Base-by-base conservation (phyloP, 164 flowering plant species). In the Kingdonia uniflora region DNA sequence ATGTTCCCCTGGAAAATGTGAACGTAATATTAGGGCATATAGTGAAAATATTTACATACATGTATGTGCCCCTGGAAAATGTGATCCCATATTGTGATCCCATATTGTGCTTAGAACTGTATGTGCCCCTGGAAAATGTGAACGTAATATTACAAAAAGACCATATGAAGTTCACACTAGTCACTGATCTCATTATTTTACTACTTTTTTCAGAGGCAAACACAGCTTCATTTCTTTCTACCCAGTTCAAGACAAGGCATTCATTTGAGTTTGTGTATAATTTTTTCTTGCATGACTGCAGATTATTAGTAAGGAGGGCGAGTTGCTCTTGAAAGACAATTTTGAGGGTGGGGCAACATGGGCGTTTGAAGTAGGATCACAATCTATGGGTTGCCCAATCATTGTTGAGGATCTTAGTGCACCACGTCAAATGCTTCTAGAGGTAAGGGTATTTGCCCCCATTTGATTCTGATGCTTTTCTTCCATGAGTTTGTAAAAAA, bases 291-390 rank as follows among this genome's bases (percentile, higher is more conserved):
- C 6, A 62, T 56, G 26, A 46, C 46, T 17, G 58, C 80, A 89
- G 96, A 69, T 84, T 47, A 64, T 76, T 23, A 69, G 68, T 35
- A 76, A 78, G 65, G 95, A 86, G 46, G 87, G 87, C 49, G 82
- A 82, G 20, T 44, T 80, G 51, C 71, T 75, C 42, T 55, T 72
- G 46, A 82, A 81, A 55, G 94, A 81, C 62, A 84, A 80, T 59
- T 80, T 74, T 64, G 92, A 76, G 61, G 92, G 89, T 54, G 97
- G 96, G 54, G 95, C 87, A 46, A 87, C 97, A 20, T 89, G 95
- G 96, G 97, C 97, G 51, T 84, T 71, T 73, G 97, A 89, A 74
- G 87, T 94, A 64, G 96, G 92, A 14, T 77, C 95, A 19, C 89
- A 81, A 48, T 73, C 99, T 16, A 76, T 77, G 87, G 75, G 81